phyloP scores from a whole-genome alignment of 495 filamentous ascomycete species.

The Hypomontagnella submonticulosa region DNA sequence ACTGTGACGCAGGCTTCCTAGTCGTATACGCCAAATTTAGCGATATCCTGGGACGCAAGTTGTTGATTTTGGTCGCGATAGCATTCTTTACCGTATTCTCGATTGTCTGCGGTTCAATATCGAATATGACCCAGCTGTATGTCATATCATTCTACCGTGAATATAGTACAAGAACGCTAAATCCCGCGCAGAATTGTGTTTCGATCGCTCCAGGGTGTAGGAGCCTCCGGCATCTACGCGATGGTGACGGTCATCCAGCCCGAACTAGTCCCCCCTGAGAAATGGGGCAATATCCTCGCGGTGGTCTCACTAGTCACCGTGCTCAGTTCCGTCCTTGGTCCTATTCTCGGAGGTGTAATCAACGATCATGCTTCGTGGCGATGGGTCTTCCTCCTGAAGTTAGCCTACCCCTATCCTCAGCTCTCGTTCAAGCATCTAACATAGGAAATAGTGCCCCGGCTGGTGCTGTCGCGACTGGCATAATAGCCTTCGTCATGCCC shows the following conservation, averaged over 20 bases:
- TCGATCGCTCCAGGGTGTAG: constrained; percentile 66
- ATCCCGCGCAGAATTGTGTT: constrained; percentile 59
- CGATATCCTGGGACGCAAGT: constrained; percentile 64
- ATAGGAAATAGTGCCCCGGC: constrained; percentile 44
- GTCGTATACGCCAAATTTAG: constrained; percentile 64
- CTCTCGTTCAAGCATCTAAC: background rate
- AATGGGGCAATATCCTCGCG: constrained; percentile 58
- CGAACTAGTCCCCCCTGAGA: constrained; percentile 58
- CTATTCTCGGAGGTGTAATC: constrained; percentile 59
- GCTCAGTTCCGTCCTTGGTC: constrained; percentile 56
- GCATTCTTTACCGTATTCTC: constrained; percentile 64
- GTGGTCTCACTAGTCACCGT: constrained; percentile 60
- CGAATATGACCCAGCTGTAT: constrained; percentile 61
- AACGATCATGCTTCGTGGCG: constrained; percentile 47
- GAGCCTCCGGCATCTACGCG: constrained; percentile 64
- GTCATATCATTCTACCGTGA: constrained; percentile 13
- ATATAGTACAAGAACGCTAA: constrained; percentile 36
- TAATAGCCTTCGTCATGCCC: constrained; percentile 50
- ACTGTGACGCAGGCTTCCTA: constrained; percentile 53
- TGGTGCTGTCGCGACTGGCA: constrained; percentile 36
- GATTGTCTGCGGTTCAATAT: constrained; percentile 60
- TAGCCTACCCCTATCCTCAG: constrained; percentile 8
- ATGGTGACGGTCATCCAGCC: constrained; percentile 60
- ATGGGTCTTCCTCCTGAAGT: constrained; percentile 58
- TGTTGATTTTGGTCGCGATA: constrained; percentile 54